Evolutionary conservation across 2,329 filamentous ascomycete genomes (phyloP), one percentile per base, ranked within the genome.

Genomic region (Bipolaris zeicola): DNA sequence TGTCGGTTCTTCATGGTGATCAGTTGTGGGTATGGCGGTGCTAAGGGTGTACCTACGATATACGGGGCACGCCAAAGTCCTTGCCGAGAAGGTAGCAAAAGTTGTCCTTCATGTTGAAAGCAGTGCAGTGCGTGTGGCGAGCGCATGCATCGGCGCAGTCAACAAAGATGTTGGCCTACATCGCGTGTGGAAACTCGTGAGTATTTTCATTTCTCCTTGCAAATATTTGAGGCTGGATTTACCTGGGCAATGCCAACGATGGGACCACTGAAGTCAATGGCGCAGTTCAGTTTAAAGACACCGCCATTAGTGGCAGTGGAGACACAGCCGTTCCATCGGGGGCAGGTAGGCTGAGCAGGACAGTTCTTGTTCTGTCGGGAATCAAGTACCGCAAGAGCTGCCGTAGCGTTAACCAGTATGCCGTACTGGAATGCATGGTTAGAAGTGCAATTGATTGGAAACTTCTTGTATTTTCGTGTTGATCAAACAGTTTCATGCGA

Each of bases 1-100:
- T 36, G 24, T 36, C 31, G 13, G 31, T 44, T 18, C 24, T 13
- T 11, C 2, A 22, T 50, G 46, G 26, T 36, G 38, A 20, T 37
- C 8, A 41, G 26, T 2, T n/a, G 11, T 33, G 20, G 7, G n/a
- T 7, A 22, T 6, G 2, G 7, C 42, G 46, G 37, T 16, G 33
- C 5, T 43, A 14, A 2, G 5, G 22, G 6, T 20, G 8, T 53
- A 50, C 54, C 48, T 24, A 60, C 57, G 36, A 44, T n/a, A 31
- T 38, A 13, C 46, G 47, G 34, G 52, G 46, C 6, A 16, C 33
- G 6, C 53, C 57, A 20, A 57, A 31, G 11, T 36, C 39, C 13
- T 26, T 18, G 33, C 61, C 61, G 22, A 63, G 47, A 20, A 61
- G 53, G 48, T 63, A 61, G 56, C 61, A 63, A 47, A 55, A 59